A percentile compares a stretch with the other conserved stretches of the same genome.
Evolutionary conservation across 1,284 basidiomycete genomes (phyloP).

Genomic region (Fomes fomentarius): DNA sequence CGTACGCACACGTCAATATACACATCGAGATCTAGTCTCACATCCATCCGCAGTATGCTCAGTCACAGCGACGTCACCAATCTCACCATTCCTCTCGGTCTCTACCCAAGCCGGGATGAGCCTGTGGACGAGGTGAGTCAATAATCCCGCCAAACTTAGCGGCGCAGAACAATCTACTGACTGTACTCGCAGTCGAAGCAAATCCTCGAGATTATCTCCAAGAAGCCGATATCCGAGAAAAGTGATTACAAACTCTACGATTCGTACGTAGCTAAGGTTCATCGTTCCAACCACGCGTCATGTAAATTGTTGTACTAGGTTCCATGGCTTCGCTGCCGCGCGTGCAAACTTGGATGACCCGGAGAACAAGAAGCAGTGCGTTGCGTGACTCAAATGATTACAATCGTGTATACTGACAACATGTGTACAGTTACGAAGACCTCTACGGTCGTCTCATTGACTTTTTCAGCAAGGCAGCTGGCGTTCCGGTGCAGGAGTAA

Average conservation of each 20-base stretch:
- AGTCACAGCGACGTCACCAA: conserved; percentile 53
- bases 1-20: conserved; percentile 39
- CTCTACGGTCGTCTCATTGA: conserved; percentile 57
- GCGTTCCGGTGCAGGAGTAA: conserved; percentile 3
- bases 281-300: conserved; percentile 3
- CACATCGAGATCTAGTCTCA: background rate
- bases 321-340: conserved; percentile 77
- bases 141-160: background rate
- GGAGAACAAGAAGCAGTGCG: conserved; percentile 67
- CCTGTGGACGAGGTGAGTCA: conserved; percentile 50
- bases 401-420: conserved; percentile 9
- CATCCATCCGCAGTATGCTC: conserved; percentile 49
- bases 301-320: conserved; percentile 38
- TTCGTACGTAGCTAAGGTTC: conserved; percentile 47
- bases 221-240: conserved; percentile 57
- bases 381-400: background rate
- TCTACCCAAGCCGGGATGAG: conserved; percentile 68
- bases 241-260: conserved; percentile 59
- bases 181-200: conserved; percentile 47
- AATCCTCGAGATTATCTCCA: conserved; percentile 50
- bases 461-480: conserved; percentile 47
- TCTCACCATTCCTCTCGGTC: conserved; percentile 57
- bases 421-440: conserved; percentile 53
- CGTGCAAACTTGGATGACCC: conserved; percentile 64
- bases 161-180: background rate